phyloP scores from a whole-genome alignment of 768 basidiomycete species.

The Podaxis rugospora region DNA sequence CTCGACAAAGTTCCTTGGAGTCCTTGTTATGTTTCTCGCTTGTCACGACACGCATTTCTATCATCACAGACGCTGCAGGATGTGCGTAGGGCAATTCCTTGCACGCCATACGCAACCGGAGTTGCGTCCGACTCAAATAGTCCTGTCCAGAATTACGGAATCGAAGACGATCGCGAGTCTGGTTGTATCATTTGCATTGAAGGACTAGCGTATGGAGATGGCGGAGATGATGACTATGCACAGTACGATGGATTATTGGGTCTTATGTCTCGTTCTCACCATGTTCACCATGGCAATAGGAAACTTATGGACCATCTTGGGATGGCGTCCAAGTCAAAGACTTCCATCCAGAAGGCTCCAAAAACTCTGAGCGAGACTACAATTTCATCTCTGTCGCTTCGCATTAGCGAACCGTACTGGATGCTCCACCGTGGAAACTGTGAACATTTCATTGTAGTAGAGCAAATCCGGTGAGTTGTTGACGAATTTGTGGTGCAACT shows the following conservation, averaged over 20 bases:
- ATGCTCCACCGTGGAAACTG: constrained; percentile 78
- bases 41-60: constrained; percentile 64
- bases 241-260: constrained; percentile 26
- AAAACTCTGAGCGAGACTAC: constrained; percentile 42
- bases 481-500: not conserved
- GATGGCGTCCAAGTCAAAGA: constrained; percentile 22
- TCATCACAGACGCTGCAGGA: constrained; percentile 74
- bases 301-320: constrained; percentile 40
- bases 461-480: constrained; percentile 56
- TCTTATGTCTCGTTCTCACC: not conserved
- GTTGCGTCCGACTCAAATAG: constrained; percentile 34
- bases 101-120: constrained; percentile 20
- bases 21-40: constrained; percentile 51
- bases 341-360: constrained; percentile 29
- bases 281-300: constrained; percentile 24
- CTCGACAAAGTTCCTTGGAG: constrained; percentile 61
- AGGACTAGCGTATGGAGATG: constrained; percentile 54
- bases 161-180: not conserved
- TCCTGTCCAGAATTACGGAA: constrained; percentile 11
- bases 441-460: constrained; percentile 72
- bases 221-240: constrained; percentile 50
- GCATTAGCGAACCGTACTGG: constrained; percentile 77
- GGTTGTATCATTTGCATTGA: constrained; percentile 62
- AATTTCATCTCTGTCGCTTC: constrained; percentile 52
- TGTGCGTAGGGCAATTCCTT: constrained; percentile 55